phyloP scores from a whole-genome alignment of 2,329 filamentous ascomycete genomes.

The Penicillium polonicum region DNA sequence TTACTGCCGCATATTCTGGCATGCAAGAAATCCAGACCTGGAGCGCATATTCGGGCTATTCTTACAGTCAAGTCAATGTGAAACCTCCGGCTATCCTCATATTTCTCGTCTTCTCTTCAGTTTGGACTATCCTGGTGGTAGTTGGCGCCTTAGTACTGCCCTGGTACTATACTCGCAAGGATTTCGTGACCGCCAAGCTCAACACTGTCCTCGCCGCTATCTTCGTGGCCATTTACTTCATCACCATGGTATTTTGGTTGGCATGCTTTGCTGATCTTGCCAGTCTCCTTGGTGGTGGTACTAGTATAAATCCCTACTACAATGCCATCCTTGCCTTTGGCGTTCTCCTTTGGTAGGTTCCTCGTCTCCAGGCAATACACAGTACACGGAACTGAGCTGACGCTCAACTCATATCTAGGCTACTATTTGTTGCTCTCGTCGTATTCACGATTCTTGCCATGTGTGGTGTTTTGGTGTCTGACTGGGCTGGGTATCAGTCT shows the following conservation, averaged over 20 bases:
- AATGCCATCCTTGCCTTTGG: constrained; percentile 32
- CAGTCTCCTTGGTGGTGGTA: constrained; percentile 9
- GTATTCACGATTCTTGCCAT: constrained; percentile 30
- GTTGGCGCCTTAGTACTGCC: constrained; percentile 22
- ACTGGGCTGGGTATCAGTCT: constrained; percentile 30
- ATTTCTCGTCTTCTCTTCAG: constrained; percentile 27
- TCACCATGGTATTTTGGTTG: constrained; percentile 36
- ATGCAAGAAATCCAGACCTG: constrained; percentile 1
- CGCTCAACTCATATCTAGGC: constrained; percentile 13
- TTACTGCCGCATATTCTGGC: constrained; percentile 10
- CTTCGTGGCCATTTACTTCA: constrained; percentile 24
- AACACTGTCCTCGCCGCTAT: constrained; percentile 23
- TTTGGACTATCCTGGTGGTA: constrained; percentile 29
- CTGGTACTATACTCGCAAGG: constrained; percentile 20
- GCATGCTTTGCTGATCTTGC: constrained; percentile 32
- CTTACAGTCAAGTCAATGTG: constrained; percentile 13
- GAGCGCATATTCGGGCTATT: constrained; percentile 6
- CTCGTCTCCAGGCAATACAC: background rate
- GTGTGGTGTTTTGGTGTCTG: constrained; percentile 27
- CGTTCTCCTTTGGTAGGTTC: constrained; percentile 18
- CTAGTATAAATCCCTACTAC: constrained; percentile 12
- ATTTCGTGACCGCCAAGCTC: constrained; percentile 15
- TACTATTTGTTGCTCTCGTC: constrained; percentile 31
- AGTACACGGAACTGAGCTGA: background rate
- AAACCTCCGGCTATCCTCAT: constrained; percentile 21